phyloP scores from a whole-genome alignment of 805 yeast genomes.

The Candida namnaoensis region DNA sequence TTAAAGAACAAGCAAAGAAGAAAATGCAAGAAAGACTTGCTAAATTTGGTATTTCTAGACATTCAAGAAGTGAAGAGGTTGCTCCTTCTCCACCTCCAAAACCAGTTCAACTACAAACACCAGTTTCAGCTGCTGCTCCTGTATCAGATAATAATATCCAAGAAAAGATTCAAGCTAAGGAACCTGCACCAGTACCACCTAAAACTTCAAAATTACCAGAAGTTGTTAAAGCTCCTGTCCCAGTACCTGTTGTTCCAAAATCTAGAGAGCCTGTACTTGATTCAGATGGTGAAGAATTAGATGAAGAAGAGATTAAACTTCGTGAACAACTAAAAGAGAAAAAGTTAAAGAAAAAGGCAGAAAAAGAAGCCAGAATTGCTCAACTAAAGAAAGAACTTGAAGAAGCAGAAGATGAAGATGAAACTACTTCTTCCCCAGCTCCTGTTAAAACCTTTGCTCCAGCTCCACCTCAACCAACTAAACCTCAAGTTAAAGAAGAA shows the following conservation, averaged over 20 bases:
- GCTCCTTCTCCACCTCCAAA: constrained; percentile 8
- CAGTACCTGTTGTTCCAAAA: constrained; percentile 6
- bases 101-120: constrained; percentile 4
- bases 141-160: too few species aligned
- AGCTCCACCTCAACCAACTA: constrained; percentile 2
- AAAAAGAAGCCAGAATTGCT: constrained; percentile 52
- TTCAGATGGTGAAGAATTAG: constrained; percentile 36
- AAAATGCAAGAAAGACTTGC: constrained; percentile 72
- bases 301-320: constrained; percentile 38
- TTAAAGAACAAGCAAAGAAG: constrained; percentile 72
- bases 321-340: constrained; percentile 30
- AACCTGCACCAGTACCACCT: constrained; percentile 2
- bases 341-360: constrained; percentile 42
- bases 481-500: too few species aligned
- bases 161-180: neutral
- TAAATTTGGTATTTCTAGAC: constrained; percentile 49
- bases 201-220: neutral
- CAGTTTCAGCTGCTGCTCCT: constrained; percentile 2
- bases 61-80: constrained; percentile 6
- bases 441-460: constrained; percentile 12
- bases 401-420: constrained; percentile 31
- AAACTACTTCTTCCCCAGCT: constrained; percentile 2
- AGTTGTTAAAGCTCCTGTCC: constrained; percentile 2
- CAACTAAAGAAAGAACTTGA: constrained; percentile 52
- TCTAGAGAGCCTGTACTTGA: constrained; percentile 3